These are phyloP conservation scores for Daldinia decipiens DNA, from an alignment of 495 filamentous ascomycete species.

Conservation along the genomic window DNA sequence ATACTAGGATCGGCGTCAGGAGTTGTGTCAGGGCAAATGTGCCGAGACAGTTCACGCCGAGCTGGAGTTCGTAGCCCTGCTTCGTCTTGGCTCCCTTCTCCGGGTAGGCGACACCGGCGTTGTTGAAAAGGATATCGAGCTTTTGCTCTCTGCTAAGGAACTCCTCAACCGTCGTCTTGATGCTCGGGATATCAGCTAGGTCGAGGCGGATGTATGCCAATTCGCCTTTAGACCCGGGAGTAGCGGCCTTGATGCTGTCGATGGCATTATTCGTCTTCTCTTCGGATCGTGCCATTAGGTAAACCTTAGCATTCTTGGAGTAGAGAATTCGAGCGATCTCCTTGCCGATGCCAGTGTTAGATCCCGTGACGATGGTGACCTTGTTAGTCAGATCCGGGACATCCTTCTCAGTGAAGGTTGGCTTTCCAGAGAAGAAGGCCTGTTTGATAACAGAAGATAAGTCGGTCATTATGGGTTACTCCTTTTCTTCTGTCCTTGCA, in stretches of 20 bases:
- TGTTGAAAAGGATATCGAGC: constrained; percentile 47
- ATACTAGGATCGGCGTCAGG: constrained; percentile 50
- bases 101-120: constrained; percentile 52
- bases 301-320: constrained; percentile 59
- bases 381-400: constrained; percentile 45
- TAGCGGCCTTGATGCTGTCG: constrained; percentile 38
- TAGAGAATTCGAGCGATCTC: constrained; percentile 59
- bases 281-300: constrained; percentile 61
- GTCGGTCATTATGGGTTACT: constrained; percentile 21
- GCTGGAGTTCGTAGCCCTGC: constrained; percentile 53
- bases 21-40: constrained; percentile 54
- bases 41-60: constrained; percentile 54
- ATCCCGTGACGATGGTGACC: constrained; percentile 61
- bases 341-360: constrained; percentile 59
- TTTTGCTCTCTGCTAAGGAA: constrained; percentile 42
- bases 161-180: constrained; percentile 40
- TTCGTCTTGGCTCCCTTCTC: constrained; percentile 34
- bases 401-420: constrained; percentile 48
- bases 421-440: constrained; percentile 42
- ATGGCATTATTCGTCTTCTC: constrained; percentile 47
- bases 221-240: constrained; percentile 39
- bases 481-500: not conserved
- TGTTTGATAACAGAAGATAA: constrained; percentile 11
- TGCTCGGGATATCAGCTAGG: constrained; percentile 44
- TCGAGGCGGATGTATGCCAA: constrained; percentile 45